Conservation (phyloP, 1,139 yeast species). For the Hansenula anomala region DNA sequence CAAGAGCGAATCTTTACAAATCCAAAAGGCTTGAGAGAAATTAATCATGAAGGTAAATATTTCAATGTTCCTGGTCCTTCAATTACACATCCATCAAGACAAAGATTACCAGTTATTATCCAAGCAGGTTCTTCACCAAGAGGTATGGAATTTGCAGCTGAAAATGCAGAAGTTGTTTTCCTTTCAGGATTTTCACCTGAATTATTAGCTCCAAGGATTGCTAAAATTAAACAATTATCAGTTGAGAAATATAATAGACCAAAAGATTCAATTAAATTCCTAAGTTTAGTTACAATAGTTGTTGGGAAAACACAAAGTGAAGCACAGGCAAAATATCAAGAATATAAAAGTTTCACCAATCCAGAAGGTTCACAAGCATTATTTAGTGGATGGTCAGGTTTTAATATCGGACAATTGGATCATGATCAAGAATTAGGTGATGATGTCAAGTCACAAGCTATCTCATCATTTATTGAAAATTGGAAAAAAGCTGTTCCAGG, state of each 20-base stretch:
- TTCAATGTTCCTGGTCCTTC: constrained; percentile 36
- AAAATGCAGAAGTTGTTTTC: constrained; percentile 37
- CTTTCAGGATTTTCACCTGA: constrained; percentile 28
- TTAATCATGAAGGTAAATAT: constrained; percentile 31
- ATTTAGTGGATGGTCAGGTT: constrained; percentile 35
- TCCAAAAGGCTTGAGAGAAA: constrained; percentile 31
- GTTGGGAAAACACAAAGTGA: constrained; percentile 27
- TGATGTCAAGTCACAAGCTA: constrained; percentile 24
- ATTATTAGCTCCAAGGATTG: constrained; percentile 26
- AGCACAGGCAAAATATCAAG: constrained; percentile 27
- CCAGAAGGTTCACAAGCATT: constrained; percentile 34
- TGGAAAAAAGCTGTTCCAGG: constrained; percentile 24
- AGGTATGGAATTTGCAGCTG: constrained; percentile 38
- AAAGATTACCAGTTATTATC: constrained; percentile 35
- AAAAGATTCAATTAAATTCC: constrained; percentile 23
- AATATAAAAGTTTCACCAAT: constrained; percentile 27
- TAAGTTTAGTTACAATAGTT: constrained; percentile 21
- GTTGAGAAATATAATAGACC: constrained; percentile 25
- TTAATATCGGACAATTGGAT: constrained; percentile 29
- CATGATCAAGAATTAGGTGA: constrained; percentile 26
- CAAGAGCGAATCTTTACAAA: constrained; percentile 30
- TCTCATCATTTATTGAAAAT: constrained; percentile 21
- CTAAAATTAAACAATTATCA: constrained; percentile 25
- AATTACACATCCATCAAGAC: constrained; percentile 34
- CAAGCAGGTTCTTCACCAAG: constrained; percentile 41